A percentile compares a stretch with the other conserved stretches of the same genome.
These are phyloP conservation scores for Remersonia thermophila DNA, from an alignment of 2,329 filamentous ascomycete species.

Conservation along the genomic window DNA sequence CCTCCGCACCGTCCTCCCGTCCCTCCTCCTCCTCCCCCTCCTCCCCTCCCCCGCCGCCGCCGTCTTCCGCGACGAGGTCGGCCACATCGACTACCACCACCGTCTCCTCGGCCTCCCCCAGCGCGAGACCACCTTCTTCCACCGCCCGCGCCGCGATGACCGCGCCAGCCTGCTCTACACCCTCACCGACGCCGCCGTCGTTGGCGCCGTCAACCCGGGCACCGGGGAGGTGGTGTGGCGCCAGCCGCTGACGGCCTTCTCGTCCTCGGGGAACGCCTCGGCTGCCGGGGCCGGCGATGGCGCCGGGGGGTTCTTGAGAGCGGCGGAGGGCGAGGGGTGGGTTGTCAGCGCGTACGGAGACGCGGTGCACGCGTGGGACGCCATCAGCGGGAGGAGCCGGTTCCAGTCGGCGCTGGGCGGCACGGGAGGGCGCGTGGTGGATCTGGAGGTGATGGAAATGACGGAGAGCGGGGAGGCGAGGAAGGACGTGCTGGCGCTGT, in stretches of 20 bases:
- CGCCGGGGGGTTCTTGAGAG: slow-evolving; percentile 41
- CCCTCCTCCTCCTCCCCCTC: slow-evolving; percentile 22
- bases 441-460: slow-evolving; percentile 67
- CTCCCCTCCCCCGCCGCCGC: slow-evolving; percentile 41
- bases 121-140: slow-evolving; percentile 83
- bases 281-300: too few relatives aligned
- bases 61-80: slow-evolving; percentile 83
- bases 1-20: slow-evolving; percentile 8
- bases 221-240: slow-evolving; percentile 80
- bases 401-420: slow-evolving; percentile 56
- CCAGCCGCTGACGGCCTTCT: slow-evolving; percentile 42
- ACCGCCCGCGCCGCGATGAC: slow-evolving; percentile 67
- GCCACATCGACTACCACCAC: slow-evolving; percentile 85
- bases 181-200: slow-evolving; percentile 66
- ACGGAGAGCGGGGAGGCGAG: slow-evolving; percentile 39
- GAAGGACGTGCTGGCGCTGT: slow-evolving; percentile 63
- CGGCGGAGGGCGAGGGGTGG: slow-evolving; percentile 68
- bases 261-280: too few relatives aligned
- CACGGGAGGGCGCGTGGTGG: slow-evolving; percentile 47
- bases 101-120: slow-evolving; percentile 75
- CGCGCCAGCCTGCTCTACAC: slow-evolving; percentile 87
- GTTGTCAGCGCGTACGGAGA: slow-evolving; percentile 61
- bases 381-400: slow-evolving; percentile 61
- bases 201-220: slow-evolving; percentile 82
- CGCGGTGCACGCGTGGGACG: slow-evolving; percentile 70